These are phyloP conservation scores for Glonium stellatum DNA, from an alignment of 495 filamentous ascomycete genomes.

Conservation along the genomic window DNA sequence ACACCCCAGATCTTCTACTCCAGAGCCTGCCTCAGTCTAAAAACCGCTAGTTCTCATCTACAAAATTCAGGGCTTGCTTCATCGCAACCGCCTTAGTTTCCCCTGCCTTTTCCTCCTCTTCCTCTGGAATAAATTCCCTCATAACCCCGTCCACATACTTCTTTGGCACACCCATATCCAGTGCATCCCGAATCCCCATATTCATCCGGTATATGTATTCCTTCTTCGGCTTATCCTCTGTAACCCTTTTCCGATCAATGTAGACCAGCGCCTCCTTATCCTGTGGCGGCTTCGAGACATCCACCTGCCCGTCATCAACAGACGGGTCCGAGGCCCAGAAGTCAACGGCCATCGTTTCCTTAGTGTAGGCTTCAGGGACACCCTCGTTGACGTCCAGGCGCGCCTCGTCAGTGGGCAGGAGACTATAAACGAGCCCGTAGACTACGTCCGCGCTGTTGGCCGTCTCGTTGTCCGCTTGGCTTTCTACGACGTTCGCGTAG, in stretches of 20 bases:
- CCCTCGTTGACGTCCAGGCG: slow-evolving; percentile 51
- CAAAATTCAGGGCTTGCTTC: slow-evolving; percentile 33
- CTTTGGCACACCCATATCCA: slow-evolving; percentile 48
- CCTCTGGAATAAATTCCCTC: slow-evolving; percentile 50
- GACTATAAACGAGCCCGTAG: slow-evolving; percentile 49
- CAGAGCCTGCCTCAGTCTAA: too few species aligned
- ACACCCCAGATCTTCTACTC: too few species aligned
- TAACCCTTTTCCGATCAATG: slow-evolving; percentile 44
- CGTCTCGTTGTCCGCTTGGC: background rate
- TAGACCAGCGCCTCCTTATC: slow-evolving; percentile 48
- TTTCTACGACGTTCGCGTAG: slow-evolving; percentile 60
- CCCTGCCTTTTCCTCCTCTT: slow-evolving; percentile 7
- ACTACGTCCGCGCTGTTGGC: slow-evolving; percentile 22
- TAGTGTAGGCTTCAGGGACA: slow-evolving; percentile 51
- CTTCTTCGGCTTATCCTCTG: slow-evolving; percentile 41
- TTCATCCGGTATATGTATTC: slow-evolving; percentile 69
- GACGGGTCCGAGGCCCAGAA: slow-evolving; percentile 35
- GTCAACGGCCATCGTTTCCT: slow-evolving; percentile 33
- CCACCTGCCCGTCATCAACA: background rate
- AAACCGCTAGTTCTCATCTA: slow-evolving; percentile 24
- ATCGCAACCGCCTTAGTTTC: slow-evolving; percentile 15
- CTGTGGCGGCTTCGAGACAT: slow-evolving; percentile 7
- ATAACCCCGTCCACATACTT: slow-evolving; percentile 52
- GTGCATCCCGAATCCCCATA: slow-evolving; percentile 55
- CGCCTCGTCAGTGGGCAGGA: slow-evolving; percentile 41